Conservation (phyloP, 805 yeast genomes). For the Zygoascus bituminiphila region DNA sequence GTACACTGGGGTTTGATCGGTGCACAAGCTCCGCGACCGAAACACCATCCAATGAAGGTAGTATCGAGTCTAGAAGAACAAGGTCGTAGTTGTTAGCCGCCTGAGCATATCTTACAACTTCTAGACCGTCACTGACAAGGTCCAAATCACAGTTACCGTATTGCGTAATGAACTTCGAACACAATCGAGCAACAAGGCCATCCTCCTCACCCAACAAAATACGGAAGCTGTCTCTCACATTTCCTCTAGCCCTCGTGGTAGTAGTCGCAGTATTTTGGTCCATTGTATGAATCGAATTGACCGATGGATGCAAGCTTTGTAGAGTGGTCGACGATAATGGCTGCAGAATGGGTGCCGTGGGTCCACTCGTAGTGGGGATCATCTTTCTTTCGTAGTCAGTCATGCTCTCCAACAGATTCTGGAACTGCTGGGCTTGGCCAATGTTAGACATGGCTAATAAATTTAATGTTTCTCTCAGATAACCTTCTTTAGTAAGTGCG, state of each 20-base stretch:
- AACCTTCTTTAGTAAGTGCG: background rate
- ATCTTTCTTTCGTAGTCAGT: background rate
- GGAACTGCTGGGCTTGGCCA: constrained; percentile 4
- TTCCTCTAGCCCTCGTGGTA: background rate
- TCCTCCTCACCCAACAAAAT: constrained; percentile 52
- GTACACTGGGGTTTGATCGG: constrained; percentile 73
- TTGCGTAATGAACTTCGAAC: constrained; percentile 72
- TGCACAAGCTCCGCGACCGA: constrained; percentile 80
- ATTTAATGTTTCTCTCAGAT: background rate
- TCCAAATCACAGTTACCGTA: constrained; percentile 84
- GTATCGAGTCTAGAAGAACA: constrained; percentile 49
- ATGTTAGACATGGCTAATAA: background rate
- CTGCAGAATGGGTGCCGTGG: background rate
- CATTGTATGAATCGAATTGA: background rate
- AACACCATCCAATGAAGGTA: constrained; percentile 53
- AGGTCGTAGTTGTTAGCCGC: constrained; percentile 40
- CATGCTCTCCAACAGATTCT: constrained; percentile 1
- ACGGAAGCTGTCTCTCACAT: constrained; percentile 1
- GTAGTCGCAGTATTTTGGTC: background rate
- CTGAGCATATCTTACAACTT: constrained; percentile 82
- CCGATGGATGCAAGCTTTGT: background rate
- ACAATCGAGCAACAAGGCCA: constrained; percentile 61
- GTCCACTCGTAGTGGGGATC: background rate
- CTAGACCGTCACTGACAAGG: constrained; percentile 84
- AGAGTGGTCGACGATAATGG: background rate